Conservation (phyloP, 2,329 filamentous ascomycete species). For the Ophiostoma triangulosporum region DNA sequence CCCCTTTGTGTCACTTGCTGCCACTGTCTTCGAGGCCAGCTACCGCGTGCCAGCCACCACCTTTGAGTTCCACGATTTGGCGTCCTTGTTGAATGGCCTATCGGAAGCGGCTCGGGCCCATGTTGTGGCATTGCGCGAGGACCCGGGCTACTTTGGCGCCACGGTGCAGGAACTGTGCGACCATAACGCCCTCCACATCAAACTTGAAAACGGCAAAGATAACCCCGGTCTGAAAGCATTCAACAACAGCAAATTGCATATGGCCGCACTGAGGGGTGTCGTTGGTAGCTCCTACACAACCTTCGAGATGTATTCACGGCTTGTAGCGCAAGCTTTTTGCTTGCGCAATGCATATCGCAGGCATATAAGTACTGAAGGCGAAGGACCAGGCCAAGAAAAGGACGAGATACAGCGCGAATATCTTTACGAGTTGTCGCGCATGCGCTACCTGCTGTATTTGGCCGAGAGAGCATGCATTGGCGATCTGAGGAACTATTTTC, state of each 20-base stretch:
- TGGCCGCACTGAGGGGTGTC: background rate
- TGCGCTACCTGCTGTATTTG: background rate
- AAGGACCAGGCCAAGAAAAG: background rate
- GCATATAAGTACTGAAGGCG: background rate
- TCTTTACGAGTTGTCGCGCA: background rate
- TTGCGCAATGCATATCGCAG: background rate
- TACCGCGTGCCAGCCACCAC: background rate
- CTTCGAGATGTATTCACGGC: background rate
- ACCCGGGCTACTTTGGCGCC: conserved; percentile 42
- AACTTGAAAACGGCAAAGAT: background rate
- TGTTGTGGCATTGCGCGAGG: conserved; percentile 41
- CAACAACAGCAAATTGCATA: conserved; percentile 20
- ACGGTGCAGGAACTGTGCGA: conserved; percentile 28
- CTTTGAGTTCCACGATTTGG: background rate
- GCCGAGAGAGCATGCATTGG: background rate
- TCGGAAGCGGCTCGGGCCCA: conserved; percentile 35
- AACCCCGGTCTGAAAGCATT: conserved; percentile 22
- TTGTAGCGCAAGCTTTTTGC: background rate
- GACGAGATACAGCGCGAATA: too few relatives aligned
- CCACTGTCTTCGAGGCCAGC: conserved; percentile 16
- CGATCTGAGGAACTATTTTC: background rate
- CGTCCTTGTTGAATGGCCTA: conserved; percentile 20
- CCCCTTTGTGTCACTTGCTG: conserved; percentile 25
- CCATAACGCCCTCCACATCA: conserved; percentile 22
- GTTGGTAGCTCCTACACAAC: background rate